Percentiles rank a stretch among this genome's conserved stretches.
These are phyloP conservation scores for Tinospora cordifolia DNA, from an alignment of 164 flowering plant species.

Conservation along the genomic window DNA sequence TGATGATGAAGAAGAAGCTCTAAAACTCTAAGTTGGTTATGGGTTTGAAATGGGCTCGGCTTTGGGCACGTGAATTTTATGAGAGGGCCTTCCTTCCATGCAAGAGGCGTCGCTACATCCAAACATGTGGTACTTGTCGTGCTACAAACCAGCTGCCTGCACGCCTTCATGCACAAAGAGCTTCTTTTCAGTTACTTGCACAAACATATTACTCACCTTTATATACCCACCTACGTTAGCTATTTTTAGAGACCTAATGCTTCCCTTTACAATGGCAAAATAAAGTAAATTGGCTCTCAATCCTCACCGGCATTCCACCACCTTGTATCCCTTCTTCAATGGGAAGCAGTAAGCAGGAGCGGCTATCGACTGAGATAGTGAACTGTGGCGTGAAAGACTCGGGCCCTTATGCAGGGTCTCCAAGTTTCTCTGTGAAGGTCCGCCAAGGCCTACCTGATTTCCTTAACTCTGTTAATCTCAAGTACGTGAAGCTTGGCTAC, in stretches of 20 bases:
- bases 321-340: constrained; percentile 6
- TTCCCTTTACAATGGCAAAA: too few species aligned
- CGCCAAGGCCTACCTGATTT: constrained; percentile 48
- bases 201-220: background rate
- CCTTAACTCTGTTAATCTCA: constrained; percentile 46
- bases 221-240: background rate
- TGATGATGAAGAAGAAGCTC: too few species aligned
- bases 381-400: constrained; percentile 35
- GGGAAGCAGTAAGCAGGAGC: constrained; percentile 24
- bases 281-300: too few species aligned
- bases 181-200: constrained; percentile 17
- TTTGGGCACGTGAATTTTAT: too few species aligned
- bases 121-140: background rate
- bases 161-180: constrained; percentile 23
- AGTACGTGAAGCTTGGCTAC: constrained; percentile 63
- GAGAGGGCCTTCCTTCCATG: too few species aligned
- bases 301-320: too few species aligned
- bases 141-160: constrained; percentile 27
- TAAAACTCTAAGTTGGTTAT: too few species aligned
- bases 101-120: background rate
- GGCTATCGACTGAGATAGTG: constrained; percentile 44
- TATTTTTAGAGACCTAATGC: background rate
- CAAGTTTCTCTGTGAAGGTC: constrained; percentile 44
- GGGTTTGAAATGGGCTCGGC: too few species aligned
- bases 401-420: constrained; percentile 44